phyloP scores from a whole-genome alignment of 2,329 filamentous ascomycete genomes.

The Hymenoscyphus linearis region DNA sequence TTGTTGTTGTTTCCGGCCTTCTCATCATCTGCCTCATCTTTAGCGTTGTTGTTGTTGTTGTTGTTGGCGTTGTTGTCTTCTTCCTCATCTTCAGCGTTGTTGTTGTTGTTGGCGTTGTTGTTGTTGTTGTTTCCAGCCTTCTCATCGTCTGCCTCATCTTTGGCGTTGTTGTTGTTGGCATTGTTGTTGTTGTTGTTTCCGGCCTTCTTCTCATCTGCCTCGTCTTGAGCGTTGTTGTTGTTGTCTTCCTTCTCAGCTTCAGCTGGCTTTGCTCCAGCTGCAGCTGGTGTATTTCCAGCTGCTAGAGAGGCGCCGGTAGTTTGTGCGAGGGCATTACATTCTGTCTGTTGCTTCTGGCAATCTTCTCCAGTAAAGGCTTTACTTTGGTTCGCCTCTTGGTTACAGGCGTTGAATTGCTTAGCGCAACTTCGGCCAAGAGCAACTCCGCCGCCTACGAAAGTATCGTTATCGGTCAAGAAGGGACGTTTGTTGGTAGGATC shows the following conservation, averaged over 20 bases:
- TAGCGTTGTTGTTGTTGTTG: too few relatives aligned
- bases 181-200: too few relatives aligned
- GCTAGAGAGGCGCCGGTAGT: background rate
- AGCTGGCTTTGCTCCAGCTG: background rate
- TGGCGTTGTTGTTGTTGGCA: too few relatives aligned
- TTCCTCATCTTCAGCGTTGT: too few relatives aligned
- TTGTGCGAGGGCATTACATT: constrained; percentile 34
- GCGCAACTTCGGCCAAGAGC: constrained; percentile 58
- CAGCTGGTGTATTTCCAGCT: background rate
- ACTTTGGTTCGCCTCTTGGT: too few relatives aligned
- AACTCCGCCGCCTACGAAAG: constrained; percentile 49
- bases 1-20: too few relatives aligned
- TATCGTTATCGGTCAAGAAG: constrained; percentile 51
- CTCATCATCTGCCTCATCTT: too few relatives aligned
- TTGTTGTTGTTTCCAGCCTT: too few relatives aligned
- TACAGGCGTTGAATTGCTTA: constrained; percentile 53
- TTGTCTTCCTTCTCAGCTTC: background rate
- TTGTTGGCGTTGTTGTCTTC: too few relatives aligned
- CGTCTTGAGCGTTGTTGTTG: background rate
- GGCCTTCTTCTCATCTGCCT: too few relatives aligned
- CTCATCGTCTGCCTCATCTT: too few relatives aligned
- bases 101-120: too few relatives aligned
- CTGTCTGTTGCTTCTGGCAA: constrained; percentile 50
- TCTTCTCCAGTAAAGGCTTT: constrained; percentile 36
- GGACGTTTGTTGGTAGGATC: constrained; percentile 40